phyloP scores from a whole-genome alignment of 345 rosid genomes.

The rapeseed (Brassica napus) region Da-Ae NC_063436.1:15115501-15116000 shows the following conservation, averaged over 20 bases:
- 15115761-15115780: slow-evolving; percentile 77
- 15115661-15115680: slow-evolving; percentile 65
- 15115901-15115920: slow-evolving; percentile 96
- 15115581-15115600: slow-evolving; percentile 69
- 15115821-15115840: slow-evolving; percentile 85
- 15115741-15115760: slow-evolving; percentile 61
- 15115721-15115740: slow-evolving; percentile 46
- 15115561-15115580: slow-evolving; percentile 93
- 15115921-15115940: slow-evolving; percentile 84
- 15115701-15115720: slow-evolving; percentile 50
- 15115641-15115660: slow-evolving; percentile 71
- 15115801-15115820: slow-evolving; percentile 80
- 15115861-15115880: slow-evolving; percentile 78
- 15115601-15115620: slow-evolving; percentile 84
- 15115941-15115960: slow-evolving; percentile 71
- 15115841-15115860: slow-evolving; percentile 95
- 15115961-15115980: slow-evolving; percentile 71
- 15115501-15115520: background rate
- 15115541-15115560: slow-evolving; percentile 92
- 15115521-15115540: slow-evolving; percentile 52
- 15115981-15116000: slow-evolving; percentile 81
- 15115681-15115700: slow-evolving; percentile 55
- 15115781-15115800: slow-evolving; percentile 90
- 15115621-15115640: slow-evolving; percentile 61
- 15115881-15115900: slow-evolving; percentile 85